phyloP scores from a whole-genome alignment of 208 protist genomes.

The Balamuthia mandrillaris region DNA sequence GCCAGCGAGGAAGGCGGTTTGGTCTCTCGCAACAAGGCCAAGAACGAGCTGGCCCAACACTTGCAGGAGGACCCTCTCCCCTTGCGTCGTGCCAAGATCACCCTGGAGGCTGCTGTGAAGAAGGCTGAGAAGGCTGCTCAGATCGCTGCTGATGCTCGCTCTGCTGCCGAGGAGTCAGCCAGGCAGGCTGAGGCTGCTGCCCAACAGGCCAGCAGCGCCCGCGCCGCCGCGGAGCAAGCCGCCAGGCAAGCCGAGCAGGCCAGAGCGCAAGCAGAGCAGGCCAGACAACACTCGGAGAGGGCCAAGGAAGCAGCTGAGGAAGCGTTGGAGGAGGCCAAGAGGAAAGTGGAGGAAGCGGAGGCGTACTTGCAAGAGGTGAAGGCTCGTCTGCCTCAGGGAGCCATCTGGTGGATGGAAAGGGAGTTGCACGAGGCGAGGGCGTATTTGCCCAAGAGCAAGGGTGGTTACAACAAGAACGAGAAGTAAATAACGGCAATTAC shows the following conservation, averaged over 20 bases:
- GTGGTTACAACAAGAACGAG: constrained; percentile 30
- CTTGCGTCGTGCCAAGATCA: constrained; percentile 21
- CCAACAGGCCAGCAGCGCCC: background rate
- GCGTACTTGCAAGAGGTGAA: constrained; percentile 50
- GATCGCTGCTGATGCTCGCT: background rate
- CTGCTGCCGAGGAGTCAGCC: background rate
- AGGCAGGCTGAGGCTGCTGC: background rate
- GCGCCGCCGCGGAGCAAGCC: background rate
- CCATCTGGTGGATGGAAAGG: constrained; percentile 51
- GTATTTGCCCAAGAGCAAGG: constrained; percentile 45
- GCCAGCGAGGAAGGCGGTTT: background rate
- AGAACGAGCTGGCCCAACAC: constrained; percentile 26
- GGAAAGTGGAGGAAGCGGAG: constrained; percentile 11
- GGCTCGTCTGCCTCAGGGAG: constrained; percentile 18
- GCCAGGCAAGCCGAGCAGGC: background rate
- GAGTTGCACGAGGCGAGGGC: constrained; percentile 36
- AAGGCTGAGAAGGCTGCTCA: constrained; percentile 28
- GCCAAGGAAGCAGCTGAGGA: constrained; percentile 43
- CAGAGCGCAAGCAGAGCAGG: background rate
- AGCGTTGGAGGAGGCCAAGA: constrained; percentile 34
- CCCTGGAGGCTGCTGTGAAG: constrained; percentile 10
- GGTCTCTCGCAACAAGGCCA: constrained; percentile 19
- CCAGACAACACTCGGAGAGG: background rate
- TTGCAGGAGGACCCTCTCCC: constrained; percentile 16
- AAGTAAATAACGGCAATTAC: too few species aligned